These are phyloP conservation scores for Lactuca sativa DNA, from an alignment of 129 eudicot species.

Conservation along the genomic window DNA sequence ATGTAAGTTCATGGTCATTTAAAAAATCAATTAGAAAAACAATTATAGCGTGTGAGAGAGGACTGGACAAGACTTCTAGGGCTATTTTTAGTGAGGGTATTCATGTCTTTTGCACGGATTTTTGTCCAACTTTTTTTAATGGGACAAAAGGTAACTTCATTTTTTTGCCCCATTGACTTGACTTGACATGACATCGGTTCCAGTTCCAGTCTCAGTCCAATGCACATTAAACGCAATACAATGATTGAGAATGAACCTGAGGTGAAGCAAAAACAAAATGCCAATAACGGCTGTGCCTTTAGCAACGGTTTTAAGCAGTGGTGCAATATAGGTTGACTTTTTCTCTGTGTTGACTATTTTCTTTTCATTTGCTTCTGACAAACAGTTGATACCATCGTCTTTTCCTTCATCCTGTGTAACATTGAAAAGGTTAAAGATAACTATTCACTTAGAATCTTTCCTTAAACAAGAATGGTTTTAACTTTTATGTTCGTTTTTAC, in stretches of 20 bases:
- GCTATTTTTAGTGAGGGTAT: background rate
- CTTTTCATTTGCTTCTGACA: slow-evolving; percentile 22
- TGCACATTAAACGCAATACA: background rate
- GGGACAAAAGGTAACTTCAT: no score
- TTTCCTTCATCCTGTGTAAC: slow-evolving; percentile 27
- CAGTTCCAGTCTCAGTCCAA: background rate
- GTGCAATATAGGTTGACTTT: slow-evolving; percentile 29
- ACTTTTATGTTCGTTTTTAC: background rate
- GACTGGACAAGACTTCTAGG: background rate
- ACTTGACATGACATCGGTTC: background rate
- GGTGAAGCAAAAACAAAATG: slow-evolving; percentile 51
- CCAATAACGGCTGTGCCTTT: slow-evolving; percentile 76
- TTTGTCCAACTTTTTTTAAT: background rate
- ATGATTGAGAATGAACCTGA: slow-evolving; percentile 47
- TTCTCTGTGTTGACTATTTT: slow-evolving; percentile 6
- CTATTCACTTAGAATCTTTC: background rate
- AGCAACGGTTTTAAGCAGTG: slow-evolving; percentile 53
- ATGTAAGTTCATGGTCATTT: background rate
- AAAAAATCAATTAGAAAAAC: background rate
- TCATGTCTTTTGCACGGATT: background rate
- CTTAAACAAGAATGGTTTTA: background rate
- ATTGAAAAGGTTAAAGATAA: background rate
- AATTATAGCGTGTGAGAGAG: background rate
- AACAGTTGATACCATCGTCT: background rate
- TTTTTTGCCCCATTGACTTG: no score